Evolutionary conservation across 306 rosid genomes (phyloP), one percentile per base, ranked within the genome.

Genomic region (Trifolium subterraneum): DNA sequence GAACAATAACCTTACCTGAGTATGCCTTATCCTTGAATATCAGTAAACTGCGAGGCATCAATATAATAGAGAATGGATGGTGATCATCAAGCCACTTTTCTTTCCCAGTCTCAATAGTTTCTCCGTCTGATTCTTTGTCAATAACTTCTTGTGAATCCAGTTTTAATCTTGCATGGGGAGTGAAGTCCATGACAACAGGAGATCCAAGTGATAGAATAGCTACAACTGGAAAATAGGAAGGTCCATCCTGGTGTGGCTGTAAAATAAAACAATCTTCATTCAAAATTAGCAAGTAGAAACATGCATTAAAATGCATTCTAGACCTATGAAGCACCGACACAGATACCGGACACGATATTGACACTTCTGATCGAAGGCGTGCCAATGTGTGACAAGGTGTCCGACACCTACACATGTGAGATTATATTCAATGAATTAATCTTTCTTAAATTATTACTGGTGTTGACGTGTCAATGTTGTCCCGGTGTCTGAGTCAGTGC

Each of bases 201-300:
- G 93, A 90, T 76, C 88, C 96, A 31, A 93, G 93, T 29, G 98
- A 93, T 41, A 93, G 82, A 85, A 90, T 93, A 66, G 98, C 96
- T 54, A 85, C 98, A 0, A 88, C 97, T 2, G 98, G 98, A 81
- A 86, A 89, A 80, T 93, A 93, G 67, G 98, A 90, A 71, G 97
- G 96, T 10, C 97, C 98, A 48, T 93, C 98, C 65, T 90, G 98
- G 76, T 90, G 98, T 64, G 96, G 89, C 98, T 93, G 83, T 74
- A 76, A 16, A 83, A 73, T 2, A 77, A 65, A 52, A 65, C 22
- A 60, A 60, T 12, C 19, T 3, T 54, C 16, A 73, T 71, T 81
- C 9, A 39, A 58, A 36, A 70, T 48, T 39, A 62, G 9, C 25
- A 62, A 52, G 29, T 8, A 47, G 42, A 38, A 56, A 64, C 10